These are phyloP conservation scores for Wickerhamiella occidentalis DNA, from an alignment of 805 yeast genomes.

Conservation along the genomic window DNA sequence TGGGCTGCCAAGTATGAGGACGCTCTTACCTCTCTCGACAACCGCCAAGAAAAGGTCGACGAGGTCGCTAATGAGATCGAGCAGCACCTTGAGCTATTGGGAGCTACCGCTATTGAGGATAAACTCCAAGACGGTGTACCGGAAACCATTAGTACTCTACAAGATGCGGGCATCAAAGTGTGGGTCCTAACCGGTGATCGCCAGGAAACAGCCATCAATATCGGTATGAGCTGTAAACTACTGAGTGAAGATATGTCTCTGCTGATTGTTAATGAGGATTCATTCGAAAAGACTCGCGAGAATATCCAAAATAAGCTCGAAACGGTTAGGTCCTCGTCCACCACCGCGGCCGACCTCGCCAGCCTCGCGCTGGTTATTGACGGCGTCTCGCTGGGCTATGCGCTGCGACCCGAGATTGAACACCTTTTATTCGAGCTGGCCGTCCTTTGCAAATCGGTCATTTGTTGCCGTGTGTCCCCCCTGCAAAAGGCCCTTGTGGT, in stretches of 20 bases:
- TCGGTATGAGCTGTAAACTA: constrained; percentile 95
- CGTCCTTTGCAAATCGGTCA: constrained; percentile 82
- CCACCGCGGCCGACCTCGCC: constrained; percentile 56
- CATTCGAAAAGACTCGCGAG: constrained; percentile 58
- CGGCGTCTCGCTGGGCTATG: constrained; percentile 81
- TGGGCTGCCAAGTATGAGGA: constrained; percentile 60
- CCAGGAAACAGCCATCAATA: constrained; percentile 96
- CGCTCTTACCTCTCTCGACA: constrained; percentile 71
- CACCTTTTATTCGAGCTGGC: constrained; percentile 70
- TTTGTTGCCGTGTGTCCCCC: constrained; percentile 97
- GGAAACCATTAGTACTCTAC: constrained; percentile 87
- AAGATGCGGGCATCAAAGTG: constrained; percentile 90
- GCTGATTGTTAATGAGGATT: constrained; percentile 76
- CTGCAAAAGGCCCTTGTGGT: constrained; percentile 94
- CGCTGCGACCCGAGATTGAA: constrained; percentile 70
- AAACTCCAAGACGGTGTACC: constrained; percentile 97
- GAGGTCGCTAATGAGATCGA: constrained; percentile 86
- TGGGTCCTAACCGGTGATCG: constrained; percentile 99
- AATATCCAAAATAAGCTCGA: constrained; percentile 64
- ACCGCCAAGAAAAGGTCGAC: constrained; percentile 67
- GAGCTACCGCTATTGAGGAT: constrained; percentile 98
- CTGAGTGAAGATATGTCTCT: constrained; percentile 93
- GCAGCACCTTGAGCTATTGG: constrained; percentile 61
- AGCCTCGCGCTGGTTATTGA: constrained; percentile 85
- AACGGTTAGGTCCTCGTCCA: constrained; percentile 50